These are phyloP conservation scores for Fomitopsis pinicola DNA, from an alignment of 1,284 basidiomycete species.

Conservation along the genomic window DNA sequence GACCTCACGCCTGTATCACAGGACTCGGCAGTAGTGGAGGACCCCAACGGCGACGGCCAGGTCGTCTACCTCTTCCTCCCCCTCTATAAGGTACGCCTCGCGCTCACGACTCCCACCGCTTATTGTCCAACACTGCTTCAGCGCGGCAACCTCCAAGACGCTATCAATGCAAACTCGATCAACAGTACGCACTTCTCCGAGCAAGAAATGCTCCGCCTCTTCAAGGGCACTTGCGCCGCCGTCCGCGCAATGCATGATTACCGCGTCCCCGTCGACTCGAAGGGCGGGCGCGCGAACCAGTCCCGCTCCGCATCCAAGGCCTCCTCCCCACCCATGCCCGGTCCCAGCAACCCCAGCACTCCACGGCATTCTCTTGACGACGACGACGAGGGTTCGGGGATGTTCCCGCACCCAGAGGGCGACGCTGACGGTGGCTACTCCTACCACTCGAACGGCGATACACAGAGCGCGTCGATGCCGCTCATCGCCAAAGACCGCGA, in stretches of 20 bases:
- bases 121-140: conserved; percentile 24
- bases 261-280: conserved; percentile 41
- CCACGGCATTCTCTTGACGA: conserved; percentile 30
- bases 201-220: conserved; percentile 82
- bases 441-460: conserved; percentile 49
- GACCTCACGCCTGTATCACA: conserved; percentile 24
- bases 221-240: conserved; percentile 92
- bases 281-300: conserved; percentile 25
- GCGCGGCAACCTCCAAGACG: conserved; percentile 93
- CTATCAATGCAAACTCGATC: conserved; percentile 84
- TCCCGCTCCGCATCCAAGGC: conserved; percentile 25
- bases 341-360: not conserved
- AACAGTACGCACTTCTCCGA: conserved; percentile 86
- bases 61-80: conserved; percentile 94
- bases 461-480: conserved; percentile 36
- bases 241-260: conserved; percentile 93
- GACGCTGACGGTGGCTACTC: conserved; percentile 70
- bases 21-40: conserved; percentile 95
- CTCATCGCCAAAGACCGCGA: conserved; percentile 51
- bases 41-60: conserved; percentile 89
- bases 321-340: conserved; percentile 16
- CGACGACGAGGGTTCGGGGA: conserved; percentile 52
- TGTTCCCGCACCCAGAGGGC: conserved; percentile 69
- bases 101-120: not conserved
- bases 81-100: conserved; percentile 64